Conservation (phyloP, 306 rosid genomes). For the Malus fusca region DNA sequence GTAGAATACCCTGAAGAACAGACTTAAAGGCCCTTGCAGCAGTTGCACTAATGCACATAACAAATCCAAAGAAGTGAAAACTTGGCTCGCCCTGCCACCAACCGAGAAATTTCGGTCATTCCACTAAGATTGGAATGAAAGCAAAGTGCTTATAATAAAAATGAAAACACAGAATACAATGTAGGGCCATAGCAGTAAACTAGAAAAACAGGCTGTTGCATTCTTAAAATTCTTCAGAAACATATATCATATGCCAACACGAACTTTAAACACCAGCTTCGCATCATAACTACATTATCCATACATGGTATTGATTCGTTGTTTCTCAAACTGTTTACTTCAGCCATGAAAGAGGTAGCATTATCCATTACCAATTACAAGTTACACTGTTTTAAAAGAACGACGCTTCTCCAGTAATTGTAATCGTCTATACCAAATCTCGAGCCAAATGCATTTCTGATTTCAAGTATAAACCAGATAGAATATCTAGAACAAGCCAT, state of each 20-base stretch:
- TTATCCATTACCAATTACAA: background rate
- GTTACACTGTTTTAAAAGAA: background rate
- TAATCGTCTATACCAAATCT: background rate
- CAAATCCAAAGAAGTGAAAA: slow-evolving; percentile 83
- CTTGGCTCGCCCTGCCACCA: slow-evolving; percentile 92
- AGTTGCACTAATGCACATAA: slow-evolving; percentile 93
- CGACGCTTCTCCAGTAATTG: background rate
- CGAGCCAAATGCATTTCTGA: background rate
- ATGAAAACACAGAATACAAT: slow-evolving; percentile 11
- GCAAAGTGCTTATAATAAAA: background rate
- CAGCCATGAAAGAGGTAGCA: background rate
- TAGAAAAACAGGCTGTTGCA: background rate
- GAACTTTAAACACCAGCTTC: background rate
- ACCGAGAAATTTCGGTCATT: slow-evolving; percentile 20
- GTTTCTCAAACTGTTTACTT: background rate
- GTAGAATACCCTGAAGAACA: slow-evolving; percentile 90
- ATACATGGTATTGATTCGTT: background rate
- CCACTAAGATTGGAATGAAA: slow-evolving; percentile 14
- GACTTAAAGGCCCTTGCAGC: slow-evolving; percentile 99
- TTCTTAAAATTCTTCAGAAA: background rate
- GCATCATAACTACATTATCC: background rate
- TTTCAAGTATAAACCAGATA: background rate
- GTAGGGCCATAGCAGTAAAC: background rate
- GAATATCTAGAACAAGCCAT: slow-evolving; percentile 15
- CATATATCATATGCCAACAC: background rate